phyloP scores from a whole-genome alignment of 371 early-diverging fungal species.

The Mortierella sp. region DNA sequence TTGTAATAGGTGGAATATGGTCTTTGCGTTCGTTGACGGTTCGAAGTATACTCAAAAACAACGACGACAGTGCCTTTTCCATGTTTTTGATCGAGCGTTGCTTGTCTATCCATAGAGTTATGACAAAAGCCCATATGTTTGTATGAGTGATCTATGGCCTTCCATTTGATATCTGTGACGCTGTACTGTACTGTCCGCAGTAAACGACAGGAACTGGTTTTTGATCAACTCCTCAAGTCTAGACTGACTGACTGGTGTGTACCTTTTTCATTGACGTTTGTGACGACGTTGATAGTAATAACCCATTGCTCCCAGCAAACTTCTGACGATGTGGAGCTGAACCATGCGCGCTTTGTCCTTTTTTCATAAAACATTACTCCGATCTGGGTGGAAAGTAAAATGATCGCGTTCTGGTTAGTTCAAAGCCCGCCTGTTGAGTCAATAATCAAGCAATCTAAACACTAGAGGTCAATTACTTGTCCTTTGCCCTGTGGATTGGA shows the following conservation, averaged over 20 bases:
- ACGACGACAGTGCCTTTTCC: slow-evolving; percentile 59
- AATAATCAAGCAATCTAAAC: not conserved
- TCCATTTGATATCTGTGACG: not conserved
- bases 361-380: slow-evolving; percentile 86
- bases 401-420: not conserved
- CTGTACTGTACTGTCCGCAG: not conserved
- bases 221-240: not conserved
- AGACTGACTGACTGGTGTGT: slow-evolving; percentile 14
- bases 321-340: slow-evolving; percentile 82
- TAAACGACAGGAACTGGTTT: not conserved
- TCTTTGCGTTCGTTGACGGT: slow-evolving; percentile 87
- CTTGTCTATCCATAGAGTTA: slow-evolving; percentile 42
- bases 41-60: slow-evolving; percentile 77
- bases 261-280: slow-evolving; percentile 77
- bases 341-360: slow-evolving; percentile 85
- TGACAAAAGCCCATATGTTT: not conserved
- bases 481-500: slow-evolving; percentile 58
- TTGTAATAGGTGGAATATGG: slow-evolving; percentile 91
- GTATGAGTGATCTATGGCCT: not conserved
- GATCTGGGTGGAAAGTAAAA: slow-evolving; percentile 55
- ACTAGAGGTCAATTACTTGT: slow-evolving; percentile 50
- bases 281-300: slow-evolving; percentile 71
- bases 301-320: slow-evolving; percentile 95
- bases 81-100: slow-evolving; percentile 58
- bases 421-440: not conserved